These are phyloP conservation scores for Ceratocystis cubensis DNA, from an alignment of 2,329 filamentous ascomycete genomes.

Conservation along the genomic window DNA sequence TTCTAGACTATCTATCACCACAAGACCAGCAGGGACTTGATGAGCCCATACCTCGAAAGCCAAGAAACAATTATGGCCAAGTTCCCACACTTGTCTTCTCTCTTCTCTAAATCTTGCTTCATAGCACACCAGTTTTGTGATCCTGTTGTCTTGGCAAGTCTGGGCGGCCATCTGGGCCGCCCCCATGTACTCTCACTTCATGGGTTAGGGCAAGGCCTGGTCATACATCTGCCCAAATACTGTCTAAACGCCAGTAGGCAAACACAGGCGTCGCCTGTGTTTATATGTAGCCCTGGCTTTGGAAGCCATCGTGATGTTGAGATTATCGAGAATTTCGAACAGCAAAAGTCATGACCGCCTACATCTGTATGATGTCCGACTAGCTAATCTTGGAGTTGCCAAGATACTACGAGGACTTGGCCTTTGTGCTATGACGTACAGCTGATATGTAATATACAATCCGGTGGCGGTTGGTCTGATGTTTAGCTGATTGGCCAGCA, in stretches of 20 bases:
- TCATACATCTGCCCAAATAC: too few species aligned
- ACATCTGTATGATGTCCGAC: background rate
- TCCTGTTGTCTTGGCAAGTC: conserved; percentile 3
- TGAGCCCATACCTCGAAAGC: conserved; percentile 3
- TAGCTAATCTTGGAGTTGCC: background rate
- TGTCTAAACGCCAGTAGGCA: too few species aligned
- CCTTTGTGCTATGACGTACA: conserved; percentile 3
- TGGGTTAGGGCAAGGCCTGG: background rate
- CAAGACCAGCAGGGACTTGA: background rate
- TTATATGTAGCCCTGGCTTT: too few species aligned
- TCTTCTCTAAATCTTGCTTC: background rate
- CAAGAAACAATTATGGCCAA: background rate
- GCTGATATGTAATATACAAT: background rate
- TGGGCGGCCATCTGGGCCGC: background rate
- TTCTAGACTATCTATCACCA: conserved; percentile 11
- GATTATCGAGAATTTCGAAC: too few species aligned
- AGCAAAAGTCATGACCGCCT: background rate
- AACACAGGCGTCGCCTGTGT: too few species aligned
- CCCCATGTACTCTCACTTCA: background rate
- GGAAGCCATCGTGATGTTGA: too few species aligned
- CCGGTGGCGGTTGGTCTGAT: background rate
- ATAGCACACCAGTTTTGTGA: background rate
- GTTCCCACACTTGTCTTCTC: conserved; percentile 5
- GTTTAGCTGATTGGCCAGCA: background rate
- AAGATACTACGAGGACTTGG: background rate